Evolutionary conservation across 1,284 basidiomycete genomes (phyloP).

Genomic region (Pyrrhoderma lamaoense): DNA sequence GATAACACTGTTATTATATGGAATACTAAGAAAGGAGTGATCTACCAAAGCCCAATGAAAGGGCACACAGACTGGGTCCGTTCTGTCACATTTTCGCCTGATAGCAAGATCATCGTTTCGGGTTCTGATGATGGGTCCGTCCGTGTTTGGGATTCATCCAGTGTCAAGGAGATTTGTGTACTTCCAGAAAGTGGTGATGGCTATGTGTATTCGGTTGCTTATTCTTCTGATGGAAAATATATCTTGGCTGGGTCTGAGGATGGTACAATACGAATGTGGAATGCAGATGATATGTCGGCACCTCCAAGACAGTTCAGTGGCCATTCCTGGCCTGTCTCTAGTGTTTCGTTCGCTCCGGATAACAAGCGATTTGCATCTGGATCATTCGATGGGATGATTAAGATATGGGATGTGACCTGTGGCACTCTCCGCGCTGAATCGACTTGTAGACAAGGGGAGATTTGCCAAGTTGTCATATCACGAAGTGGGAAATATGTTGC

Average conservation of each 20-base stretch:
- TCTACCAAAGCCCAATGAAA: too few species aligned
- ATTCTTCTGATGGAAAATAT: conserved; percentile 28
- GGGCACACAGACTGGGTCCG: too few species aligned
- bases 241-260: conserved; percentile 36
- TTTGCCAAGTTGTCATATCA: too few species aligned
- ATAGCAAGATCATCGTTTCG: conserved; percentile 42
- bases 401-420: too few species aligned
- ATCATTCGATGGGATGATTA: not conserved
- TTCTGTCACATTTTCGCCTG: not conserved
- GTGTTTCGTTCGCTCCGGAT: too few species aligned
- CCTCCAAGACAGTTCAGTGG: too few species aligned
- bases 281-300: conserved; percentile 41
- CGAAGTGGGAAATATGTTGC: conserved; percentile 27
- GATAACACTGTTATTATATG: conserved; percentile 7
- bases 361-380: too few species aligned
- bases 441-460: too few species aligned
- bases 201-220: conserved; percentile 34
- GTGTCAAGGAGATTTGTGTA: conserved; percentile 31
- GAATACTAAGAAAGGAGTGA: not conserved
- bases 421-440: too few species aligned
- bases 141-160: conserved; percentile 74
- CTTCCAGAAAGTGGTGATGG: too few species aligned
- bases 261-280: conserved; percentile 96
- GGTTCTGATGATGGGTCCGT: conserved; percentile 99
- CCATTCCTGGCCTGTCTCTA: too few species aligned